A percentile compares a stretch with the other conserved stretches of the same genome.
Evolutionary conservation across 805 yeast species (phyloP).

Genomic region (Candida namnaoensis): DNA sequence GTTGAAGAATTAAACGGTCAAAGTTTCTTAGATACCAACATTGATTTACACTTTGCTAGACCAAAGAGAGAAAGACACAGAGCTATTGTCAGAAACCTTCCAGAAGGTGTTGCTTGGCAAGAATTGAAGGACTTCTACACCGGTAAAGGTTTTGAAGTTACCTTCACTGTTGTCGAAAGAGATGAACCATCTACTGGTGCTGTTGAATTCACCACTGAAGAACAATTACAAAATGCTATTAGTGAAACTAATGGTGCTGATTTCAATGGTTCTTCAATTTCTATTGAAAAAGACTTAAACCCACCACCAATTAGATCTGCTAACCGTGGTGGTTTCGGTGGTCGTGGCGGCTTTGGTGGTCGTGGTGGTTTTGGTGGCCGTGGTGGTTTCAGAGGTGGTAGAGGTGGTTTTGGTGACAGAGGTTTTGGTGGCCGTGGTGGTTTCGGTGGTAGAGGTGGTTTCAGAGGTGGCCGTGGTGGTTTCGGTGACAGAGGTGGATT

Average conservation of each 20-base stretch:
- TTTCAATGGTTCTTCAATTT: slow-evolving; percentile 58
- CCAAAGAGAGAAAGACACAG: slow-evolving; percentile 58
- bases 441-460: slow-evolving; percentile 34
- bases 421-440: slow-evolving; percentile 38
- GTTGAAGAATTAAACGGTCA: slow-evolving; percentile 67
- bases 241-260: slow-evolving; percentile 64
- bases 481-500: slow-evolving; percentile 26
- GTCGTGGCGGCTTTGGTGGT: slow-evolving; percentile 30
- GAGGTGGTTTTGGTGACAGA: slow-evolving; percentile 37
- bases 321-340: slow-evolving; percentile 30
- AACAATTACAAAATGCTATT: slow-evolving; percentile 68
- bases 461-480: slow-evolving; percentile 20
- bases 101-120: slow-evolving; percentile 79
- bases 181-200: slow-evolving; percentile 39
- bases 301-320: slow-evolving; percentile 42
- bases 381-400: slow-evolving; percentile 30
- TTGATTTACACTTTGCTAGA: slow-evolving; percentile 33
- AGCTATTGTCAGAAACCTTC: slow-evolving; percentile 60
- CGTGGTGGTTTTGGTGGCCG: slow-evolving; percentile 32
- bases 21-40: slow-evolving; percentile 47
- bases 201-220: slow-evolving; percentile 47
- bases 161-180: slow-evolving; percentile 42
- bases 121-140: slow-evolving; percentile 86
- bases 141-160: slow-evolving; percentile 60
- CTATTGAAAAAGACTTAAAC: slow-evolving; percentile 70